phyloP scores from a whole-genome alignment of 495 filamentous ascomycete genomes.

The Alectoria sarmentosa region DNA sequence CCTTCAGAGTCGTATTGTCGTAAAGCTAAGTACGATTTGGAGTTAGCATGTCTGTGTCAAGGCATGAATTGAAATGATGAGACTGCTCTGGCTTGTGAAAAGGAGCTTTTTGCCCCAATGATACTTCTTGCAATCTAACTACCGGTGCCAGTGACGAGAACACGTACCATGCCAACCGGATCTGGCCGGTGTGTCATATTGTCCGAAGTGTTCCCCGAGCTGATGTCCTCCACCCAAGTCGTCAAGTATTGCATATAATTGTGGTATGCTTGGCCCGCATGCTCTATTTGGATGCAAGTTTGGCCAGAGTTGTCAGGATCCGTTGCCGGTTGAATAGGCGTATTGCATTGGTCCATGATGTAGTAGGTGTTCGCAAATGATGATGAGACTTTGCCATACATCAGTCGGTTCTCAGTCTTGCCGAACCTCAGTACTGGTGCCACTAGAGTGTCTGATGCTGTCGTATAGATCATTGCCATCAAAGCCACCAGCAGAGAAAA shows the following conservation, averaged over 20 bases:
- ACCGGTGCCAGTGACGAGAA: no score
- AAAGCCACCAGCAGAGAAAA: slow-evolving; percentile 53
- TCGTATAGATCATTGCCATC: slow-evolving; percentile 62
- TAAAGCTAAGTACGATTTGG: slow-evolving; percentile 12
- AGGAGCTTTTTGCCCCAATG: background rate
- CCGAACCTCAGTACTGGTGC: slow-evolving; percentile 56
- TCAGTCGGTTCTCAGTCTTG: slow-evolving; percentile 32
- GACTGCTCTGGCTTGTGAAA: background rate
- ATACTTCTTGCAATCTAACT: background rate
- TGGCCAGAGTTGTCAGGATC: slow-evolving; percentile 34
- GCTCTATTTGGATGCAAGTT: slow-evolving; percentile 58
- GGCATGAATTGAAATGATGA: background rate
- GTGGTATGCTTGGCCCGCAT: slow-evolving; percentile 49
- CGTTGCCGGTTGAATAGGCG: slow-evolving; percentile 41
- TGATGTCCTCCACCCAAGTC: slow-evolving; percentile 13
- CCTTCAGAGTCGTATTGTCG: slow-evolving; percentile 22
- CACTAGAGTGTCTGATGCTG: slow-evolving; percentile 65
- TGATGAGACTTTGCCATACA: slow-evolving; percentile 50
- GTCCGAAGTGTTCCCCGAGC: slow-evolving; percentile 2
- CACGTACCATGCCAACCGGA: slow-evolving; percentile 17
- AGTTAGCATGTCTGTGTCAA: background rate
- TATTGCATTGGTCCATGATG: slow-evolving; percentile 41
- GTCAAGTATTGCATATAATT: slow-evolving; percentile 24
- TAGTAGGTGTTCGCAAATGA: slow-evolving; percentile 9
- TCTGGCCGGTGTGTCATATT: slow-evolving; percentile 10